Percentiles rank a stretch among this genome's conserved stretches.
These are phyloP conservation scores for Fusarium verticillioides DNA, from an alignment of 2,329 filamentous ascomycete species.

Conservation along the genomic window DNA sequence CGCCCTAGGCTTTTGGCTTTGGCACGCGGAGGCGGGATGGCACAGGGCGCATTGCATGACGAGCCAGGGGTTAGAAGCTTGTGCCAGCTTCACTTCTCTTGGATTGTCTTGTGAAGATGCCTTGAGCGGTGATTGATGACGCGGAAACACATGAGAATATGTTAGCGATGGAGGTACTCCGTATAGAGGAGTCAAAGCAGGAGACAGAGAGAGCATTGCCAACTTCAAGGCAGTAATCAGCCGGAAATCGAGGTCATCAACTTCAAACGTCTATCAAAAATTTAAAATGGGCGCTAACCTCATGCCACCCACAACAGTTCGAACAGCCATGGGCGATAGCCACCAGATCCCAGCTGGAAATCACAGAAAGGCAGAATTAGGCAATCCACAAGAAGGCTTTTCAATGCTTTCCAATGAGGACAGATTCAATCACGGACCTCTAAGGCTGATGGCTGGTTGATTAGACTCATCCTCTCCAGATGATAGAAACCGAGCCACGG, in stretches of 20 bases:
- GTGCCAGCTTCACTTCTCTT: conserved; percentile 38
- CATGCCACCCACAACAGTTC: conserved; percentile 1
- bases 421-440: conserved; percentile 5
- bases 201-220: conserved; percentile 1
- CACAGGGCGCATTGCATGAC: conserved; percentile 42
- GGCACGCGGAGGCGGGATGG: conserved; percentile 30
- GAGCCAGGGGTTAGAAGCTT: conserved; percentile 39
- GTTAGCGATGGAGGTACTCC: neutral
- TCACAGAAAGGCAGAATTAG: conserved; percentile 18
- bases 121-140: conserved; percentile 17
- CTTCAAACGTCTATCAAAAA: conserved; percentile 37
- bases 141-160: neutral
- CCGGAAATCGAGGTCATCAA: conserved; percentile 31
- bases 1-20: conserved; percentile 16
- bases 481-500: conserved; percentile 41
- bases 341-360: conserved; percentile 27
- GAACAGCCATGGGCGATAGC: conserved; percentile 24
- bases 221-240: neutral
- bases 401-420: neutral
- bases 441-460: conserved; percentile 10
- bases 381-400: neutral
- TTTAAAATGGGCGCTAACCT: conserved; percentile 16
- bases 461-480: conserved; percentile 36
- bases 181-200: neutral
- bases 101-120: conserved; percentile 8